Percentiles rank a stretch among this genome's conserved stretches.
phyloP scores from a whole-genome alignment of 2,329 filamentous ascomycete species.

The Fusarium poae region DNA sequence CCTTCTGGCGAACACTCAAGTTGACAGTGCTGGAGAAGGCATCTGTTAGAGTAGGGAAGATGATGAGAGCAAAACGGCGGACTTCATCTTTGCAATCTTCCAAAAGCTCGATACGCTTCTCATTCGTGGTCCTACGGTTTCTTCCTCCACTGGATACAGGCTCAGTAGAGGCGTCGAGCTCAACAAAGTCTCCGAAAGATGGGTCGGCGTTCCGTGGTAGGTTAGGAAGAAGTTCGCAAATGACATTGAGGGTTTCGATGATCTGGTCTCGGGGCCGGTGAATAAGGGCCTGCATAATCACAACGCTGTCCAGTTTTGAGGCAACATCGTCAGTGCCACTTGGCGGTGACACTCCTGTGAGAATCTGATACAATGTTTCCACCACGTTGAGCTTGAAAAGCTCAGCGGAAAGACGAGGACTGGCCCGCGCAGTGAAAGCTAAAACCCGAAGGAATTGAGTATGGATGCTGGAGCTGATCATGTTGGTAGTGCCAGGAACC shows the following conservation, averaged over 20 bases:
- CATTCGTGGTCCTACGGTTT: slow-evolving; percentile 68
- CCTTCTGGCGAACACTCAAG: slow-evolving; percentile 91
- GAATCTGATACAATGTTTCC: slow-evolving; percentile 95
- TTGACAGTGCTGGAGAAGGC: slow-evolving; percentile 99
- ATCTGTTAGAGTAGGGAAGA: slow-evolving; percentile 95
- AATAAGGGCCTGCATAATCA: slow-evolving; percentile 98
- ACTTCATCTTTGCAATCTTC: slow-evolving; percentile 87
- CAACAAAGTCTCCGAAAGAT: slow-evolving; percentile 59
- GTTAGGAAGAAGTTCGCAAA: slow-evolving; percentile 91
- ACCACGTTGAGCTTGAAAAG: slow-evolving; percentile 97
- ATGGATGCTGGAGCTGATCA: slow-evolving; percentile 94
- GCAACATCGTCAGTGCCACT: slow-evolving; percentile 80
- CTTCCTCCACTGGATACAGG: slow-evolving; percentile 53
- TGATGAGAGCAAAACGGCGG: slow-evolving; percentile 89
- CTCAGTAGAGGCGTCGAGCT: slow-evolving; percentile 57
- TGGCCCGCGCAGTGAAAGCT: slow-evolving; percentile 89
- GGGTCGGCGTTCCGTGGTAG: slow-evolving; percentile 70
- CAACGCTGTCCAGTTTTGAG: slow-evolving; percentile 91
- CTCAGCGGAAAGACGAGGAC: slow-evolving; percentile 87
- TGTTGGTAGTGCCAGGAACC: slow-evolving; percentile 92
- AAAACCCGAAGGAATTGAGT: slow-evolving; percentile 95
- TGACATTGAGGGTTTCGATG: slow-evolving; percentile 95
- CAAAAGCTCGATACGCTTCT: slow-evolving; percentile 85
- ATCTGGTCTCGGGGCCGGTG: slow-evolving; percentile 96
- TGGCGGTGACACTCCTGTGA: slow-evolving; percentile 95